Percentiles rank a stretch among this genome's conserved stretches.
Conservation (phyloP, 1,284 basidiomycete species). For the Trametes hirsuta region DNA sequence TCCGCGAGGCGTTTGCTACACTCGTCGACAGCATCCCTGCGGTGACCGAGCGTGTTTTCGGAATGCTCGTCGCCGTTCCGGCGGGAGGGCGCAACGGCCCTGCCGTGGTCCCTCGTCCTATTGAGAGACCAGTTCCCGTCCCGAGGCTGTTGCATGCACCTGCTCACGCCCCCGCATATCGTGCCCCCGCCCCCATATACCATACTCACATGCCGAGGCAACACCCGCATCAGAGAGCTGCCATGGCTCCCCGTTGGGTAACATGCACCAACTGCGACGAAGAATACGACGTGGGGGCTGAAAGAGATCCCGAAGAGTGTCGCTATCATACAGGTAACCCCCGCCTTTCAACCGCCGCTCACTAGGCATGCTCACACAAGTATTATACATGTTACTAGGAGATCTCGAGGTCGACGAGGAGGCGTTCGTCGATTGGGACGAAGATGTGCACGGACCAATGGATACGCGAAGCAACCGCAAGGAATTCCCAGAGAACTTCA, state of each 20-base stretch:
- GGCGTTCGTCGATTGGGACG: conserved; percentile 49
- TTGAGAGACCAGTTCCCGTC: background rate
- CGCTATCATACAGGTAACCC: conserved; percentile 25
- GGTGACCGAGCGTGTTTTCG: conserved; percentile 45
- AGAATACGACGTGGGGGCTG: conserved; percentile 44
- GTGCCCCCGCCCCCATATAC: background rate
- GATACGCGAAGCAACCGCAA: conserved; percentile 43
- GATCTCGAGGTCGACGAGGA: conserved; percentile 43
- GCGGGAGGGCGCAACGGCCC: too few relatives aligned
- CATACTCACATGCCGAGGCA: background rate
- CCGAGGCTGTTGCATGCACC: background rate
- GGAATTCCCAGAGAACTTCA: conserved; percentile 49
- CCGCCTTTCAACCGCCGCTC: background rate
- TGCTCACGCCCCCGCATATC: background rate
- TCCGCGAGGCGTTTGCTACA: conserved; percentile 42
- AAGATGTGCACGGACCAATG: conserved; percentile 48
- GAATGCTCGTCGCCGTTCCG: conserved; percentile 46
- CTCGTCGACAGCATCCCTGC: conserved; percentile 44
- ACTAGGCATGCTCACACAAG: background rate
- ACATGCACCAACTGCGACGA: conserved; percentile 47
- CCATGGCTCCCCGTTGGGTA: conserved; percentile 43
- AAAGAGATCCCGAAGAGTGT: conserved; percentile 42
- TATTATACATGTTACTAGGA: conserved; percentile 29
- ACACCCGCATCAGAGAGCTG: background rate
- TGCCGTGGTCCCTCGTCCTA: too few relatives aligned